Percentiles rank a stretch among this genome's conserved stretches.
These are phyloP conservation scores for Hericium erinaceus DNA, from an alignment of 768 basidiomycete genomes.

Conservation along the genomic window DNA sequence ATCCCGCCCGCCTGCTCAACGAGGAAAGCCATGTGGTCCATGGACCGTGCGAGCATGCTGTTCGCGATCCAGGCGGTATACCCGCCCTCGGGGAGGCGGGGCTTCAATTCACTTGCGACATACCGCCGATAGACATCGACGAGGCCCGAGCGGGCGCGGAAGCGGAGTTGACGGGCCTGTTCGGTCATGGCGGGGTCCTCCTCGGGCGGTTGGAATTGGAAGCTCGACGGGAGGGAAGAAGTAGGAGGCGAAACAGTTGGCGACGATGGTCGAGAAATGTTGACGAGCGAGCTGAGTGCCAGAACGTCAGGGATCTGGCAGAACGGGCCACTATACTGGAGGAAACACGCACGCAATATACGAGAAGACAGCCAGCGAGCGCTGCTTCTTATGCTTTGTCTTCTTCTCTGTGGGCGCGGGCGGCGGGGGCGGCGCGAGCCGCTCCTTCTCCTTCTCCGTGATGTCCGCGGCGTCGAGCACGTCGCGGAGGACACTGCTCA, in stretches of 20 bases:
- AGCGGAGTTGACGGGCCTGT: conserved; percentile 36
- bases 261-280: not conserved
- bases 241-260: conserved; percentile 1
- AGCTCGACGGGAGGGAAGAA: conserved; percentile 15
- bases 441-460: conserved; percentile 25
- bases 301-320: not conserved
- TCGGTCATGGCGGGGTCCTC: conserved; percentile 10
- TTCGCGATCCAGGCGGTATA: conserved; percentile 48
- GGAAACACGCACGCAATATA: not conserved
- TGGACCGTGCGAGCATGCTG: conserved; percentile 41
- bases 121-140: conserved; percentile 59
- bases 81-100: conserved; percentile 24
- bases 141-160: conserved; percentile 55
- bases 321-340: not conserved
- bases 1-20: conserved; percentile 12
- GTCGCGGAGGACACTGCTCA: conserved; percentile 44
- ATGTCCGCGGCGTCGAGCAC: conserved; percentile 41
- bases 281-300: not conserved
- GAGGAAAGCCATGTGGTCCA: conserved; percentile 21
- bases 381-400: conserved; percentile 56
- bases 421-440: conserved; percentile 4
- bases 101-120: conserved; percentile 43
- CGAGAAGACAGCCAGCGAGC: conserved; percentile 64
- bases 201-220: conserved; percentile 5
- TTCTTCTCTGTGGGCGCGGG: conserved; percentile 21